Conservation (phyloP, 768 basidiomycete genomes). For the Coprinellus micaceus region DNA sequence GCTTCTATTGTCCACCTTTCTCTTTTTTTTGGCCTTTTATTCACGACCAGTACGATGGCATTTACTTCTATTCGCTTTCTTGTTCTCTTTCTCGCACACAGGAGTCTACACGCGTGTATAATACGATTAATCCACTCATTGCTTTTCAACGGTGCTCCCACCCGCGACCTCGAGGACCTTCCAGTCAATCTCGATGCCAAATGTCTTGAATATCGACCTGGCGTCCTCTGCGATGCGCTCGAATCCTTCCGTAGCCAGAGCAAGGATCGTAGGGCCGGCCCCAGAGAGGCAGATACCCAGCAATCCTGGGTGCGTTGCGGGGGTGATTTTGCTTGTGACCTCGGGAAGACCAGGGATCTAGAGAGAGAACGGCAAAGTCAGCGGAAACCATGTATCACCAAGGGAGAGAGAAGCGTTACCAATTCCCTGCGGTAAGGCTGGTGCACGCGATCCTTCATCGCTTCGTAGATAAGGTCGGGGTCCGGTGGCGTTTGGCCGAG, state of each 20-base stretch:
- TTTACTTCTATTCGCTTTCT: not conserved
- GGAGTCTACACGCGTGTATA: no score
- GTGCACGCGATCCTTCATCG: slow-evolving; percentile 98
- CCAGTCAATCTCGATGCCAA: slow-evolving; percentile 86
- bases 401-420: no score
- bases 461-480: slow-evolving; percentile 95
- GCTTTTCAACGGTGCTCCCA: slow-evolving; percentile 28
- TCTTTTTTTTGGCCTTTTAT: no score
- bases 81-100: no score
- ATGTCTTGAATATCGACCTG: slow-evolving; percentile 62
- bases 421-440: slow-evolving; percentile 91
- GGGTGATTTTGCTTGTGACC: slow-evolving; percentile 86
- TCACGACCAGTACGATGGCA: not conserved
- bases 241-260: slow-evolving; percentile 83
- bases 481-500: slow-evolving; percentile 89
- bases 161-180: slow-evolving; percentile 68
- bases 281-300: slow-evolving; percentile 97
- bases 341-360: slow-evolving; percentile 96
- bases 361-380: not conserved
- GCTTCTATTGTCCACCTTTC: no score
- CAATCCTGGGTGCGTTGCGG: slow-evolving; percentile 86
- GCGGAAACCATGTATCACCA: slow-evolving; percentile 24
- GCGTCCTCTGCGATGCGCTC: slow-evolving; percentile 85
- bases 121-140: no score
- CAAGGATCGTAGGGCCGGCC: slow-evolving; percentile 95